Conservation (phyloP, 805 yeast species). For the Metschnikowia bowlesiae region DNA sequence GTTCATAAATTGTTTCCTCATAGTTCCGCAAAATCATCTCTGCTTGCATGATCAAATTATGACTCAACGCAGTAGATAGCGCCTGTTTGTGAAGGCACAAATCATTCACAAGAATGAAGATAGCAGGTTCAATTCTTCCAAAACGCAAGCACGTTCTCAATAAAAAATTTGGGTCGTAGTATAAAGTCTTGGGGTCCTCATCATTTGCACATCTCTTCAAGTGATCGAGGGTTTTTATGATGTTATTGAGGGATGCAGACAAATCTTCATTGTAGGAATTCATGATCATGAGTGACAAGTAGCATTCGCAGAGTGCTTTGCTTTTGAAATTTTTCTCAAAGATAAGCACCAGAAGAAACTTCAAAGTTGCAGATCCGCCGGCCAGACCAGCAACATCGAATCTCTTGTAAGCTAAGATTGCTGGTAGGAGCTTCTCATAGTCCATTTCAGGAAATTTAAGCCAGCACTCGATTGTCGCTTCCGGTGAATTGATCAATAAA, state of each 20-base stretch:
- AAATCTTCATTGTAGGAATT: conserved; percentile 34
- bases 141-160: conserved; percentile 66
- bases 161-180: conserved; percentile 67
- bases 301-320: conserved; percentile 60
- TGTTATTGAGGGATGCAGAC: conserved; percentile 31
- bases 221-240: conserved; percentile 28
- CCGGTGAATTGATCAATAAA: conserved; percentile 63
- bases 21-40: conserved; percentile 32
- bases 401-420: conserved; percentile 66
- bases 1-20: conserved; percentile 16
- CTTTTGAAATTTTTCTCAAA: conserved; percentile 37
- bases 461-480: conserved; percentile 75
- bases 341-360: conserved; percentile 53
- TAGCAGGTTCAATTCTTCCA: conserved; percentile 59
- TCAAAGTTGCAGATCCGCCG: conserved; percentile 57
- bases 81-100: conserved; percentile 77
- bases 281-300: conserved; percentile 61
- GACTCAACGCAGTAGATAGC: conserved; percentile 62
- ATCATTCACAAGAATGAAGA: conserved; percentile 61
- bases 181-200: conserved; percentile 21
- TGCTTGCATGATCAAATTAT: conserved; percentile 54
- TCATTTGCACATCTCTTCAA: conserved; percentile 18
- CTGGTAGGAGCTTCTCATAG: conserved; percentile 65
- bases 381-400: conserved; percentile 34
- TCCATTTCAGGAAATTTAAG: conserved; percentile 51